These are phyloP conservation scores for Candolleomyces eurysporus DNA, from an alignment of 768 basidiomycete genomes.

Conservation along the genomic window DNA sequence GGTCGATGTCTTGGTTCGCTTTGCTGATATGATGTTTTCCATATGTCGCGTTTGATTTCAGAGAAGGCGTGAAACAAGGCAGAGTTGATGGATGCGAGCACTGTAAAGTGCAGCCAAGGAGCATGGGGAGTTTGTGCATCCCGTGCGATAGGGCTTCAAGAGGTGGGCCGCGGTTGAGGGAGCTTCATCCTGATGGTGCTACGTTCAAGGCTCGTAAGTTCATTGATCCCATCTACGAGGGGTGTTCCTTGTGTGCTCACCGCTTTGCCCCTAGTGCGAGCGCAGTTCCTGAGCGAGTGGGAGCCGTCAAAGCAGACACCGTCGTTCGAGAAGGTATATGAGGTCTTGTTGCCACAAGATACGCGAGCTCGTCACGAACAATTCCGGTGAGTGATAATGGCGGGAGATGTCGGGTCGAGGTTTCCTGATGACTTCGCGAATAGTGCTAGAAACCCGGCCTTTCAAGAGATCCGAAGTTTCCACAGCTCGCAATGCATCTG, in stretches of 20 bases:
- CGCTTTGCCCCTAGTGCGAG: conserved; percentile 28
- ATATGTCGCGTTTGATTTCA: conserved; percentile 17
- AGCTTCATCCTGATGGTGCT: conserved; percentile 44
- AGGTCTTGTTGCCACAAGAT: conserved; percentile 44
- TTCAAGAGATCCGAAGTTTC: conserved; percentile 55
- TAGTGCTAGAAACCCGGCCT: conserved; percentile 34
- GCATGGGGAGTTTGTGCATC: conserved; percentile 45
- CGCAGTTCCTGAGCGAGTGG: conserved; percentile 58
- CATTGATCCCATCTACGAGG: conserved; percentile 1
- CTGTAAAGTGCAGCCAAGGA: conserved; percentile 48
- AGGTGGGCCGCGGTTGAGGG: conserved; percentile 43
- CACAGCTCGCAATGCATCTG: conserved; percentile 68
- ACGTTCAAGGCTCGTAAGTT: conserved; percentile 53
- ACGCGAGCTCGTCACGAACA: conserved; percentile 43
- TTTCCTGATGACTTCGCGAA: background rate
- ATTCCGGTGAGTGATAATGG: conserved; percentile 38
- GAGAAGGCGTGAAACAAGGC: conserved; percentile 51
- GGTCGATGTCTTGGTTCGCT: no score
- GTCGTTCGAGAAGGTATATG: conserved; percentile 54
- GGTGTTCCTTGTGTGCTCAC: conserved; percentile 9
- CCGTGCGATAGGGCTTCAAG: conserved; percentile 47
- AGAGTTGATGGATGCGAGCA: conserved; percentile 48
- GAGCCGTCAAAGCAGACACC: conserved; percentile 28
- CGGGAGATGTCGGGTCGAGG: conserved; percentile 3
- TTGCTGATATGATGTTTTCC: no score